Evolutionary conservation across 2,329 filamentous ascomycete species (phyloP), one percentile per base, ranked within the genome.

Genomic region (Exophiala sp.): DNA sequence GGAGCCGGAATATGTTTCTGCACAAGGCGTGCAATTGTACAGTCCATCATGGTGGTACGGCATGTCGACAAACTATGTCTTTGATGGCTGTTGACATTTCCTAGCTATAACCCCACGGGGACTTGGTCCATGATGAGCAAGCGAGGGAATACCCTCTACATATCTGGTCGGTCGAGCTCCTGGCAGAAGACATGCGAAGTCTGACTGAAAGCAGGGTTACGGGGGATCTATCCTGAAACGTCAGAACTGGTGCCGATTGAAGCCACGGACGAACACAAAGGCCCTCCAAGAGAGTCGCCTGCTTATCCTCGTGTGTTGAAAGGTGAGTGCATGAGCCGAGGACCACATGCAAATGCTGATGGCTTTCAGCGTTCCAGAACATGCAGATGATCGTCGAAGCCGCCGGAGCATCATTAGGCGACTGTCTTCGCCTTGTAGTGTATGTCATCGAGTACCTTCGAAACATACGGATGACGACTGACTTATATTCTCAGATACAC

Each of bases 41-140:
- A 38, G 19, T 38, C 35, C 35, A 38, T 19, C 35, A 21, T 38
- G 35, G 35, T 38, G 35, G 35, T 38, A 16, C 4, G 35, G 2
- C 2, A 5, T 9, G 13, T 8, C 32, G 13, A n/a, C 13, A 35
- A 7, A 5, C 32, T n/a, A 5, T n/a, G 6, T 18, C 16, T n/a
- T n/a, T n/a, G 32, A 35, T 35, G 32, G 32, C 6, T 6, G 16
- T n/a, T 35, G 32, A 35, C 32, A 4, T n/a, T n/a, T n/a, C 13
- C 5, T 9, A 38, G 35, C 19, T 38, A 38, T 16, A 21, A 38
- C 4, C 35, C 35, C 35, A 38, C 35, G 14, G 35, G 35, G 9
- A 38, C 35, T 38, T 38, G 35, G 35, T 38, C 35, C 2, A 38
- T 38, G 35, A 21, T 38, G 35, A 38, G 35, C 35, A 38, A 38